phyloP scores from a whole-genome alignment of 345 rosid genomes.

The Hypericum androsaemum region DNA sequence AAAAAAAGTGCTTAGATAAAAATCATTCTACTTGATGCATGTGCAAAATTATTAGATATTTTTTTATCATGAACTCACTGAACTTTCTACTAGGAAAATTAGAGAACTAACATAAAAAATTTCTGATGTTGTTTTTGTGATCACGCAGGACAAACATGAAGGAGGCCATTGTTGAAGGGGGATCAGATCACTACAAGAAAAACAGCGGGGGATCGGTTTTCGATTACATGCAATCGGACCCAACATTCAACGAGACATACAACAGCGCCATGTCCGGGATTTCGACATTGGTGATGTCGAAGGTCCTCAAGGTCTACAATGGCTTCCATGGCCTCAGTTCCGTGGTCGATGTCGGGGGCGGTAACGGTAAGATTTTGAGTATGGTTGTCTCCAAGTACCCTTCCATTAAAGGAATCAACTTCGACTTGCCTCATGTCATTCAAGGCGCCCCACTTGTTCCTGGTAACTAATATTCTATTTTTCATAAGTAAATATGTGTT shows the following conservation, averaged over 20 bases:
- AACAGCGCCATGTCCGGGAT: constrained; percentile 63
- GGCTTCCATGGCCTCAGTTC: constrained; percentile 61
- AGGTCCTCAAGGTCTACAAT: constrained; percentile 50
- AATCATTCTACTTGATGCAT: too few species aligned
- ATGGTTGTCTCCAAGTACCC: constrained; percentile 66
- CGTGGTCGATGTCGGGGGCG: constrained; percentile 86
- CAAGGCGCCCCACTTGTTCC: constrained; percentile 59
- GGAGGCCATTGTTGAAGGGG: constrained; percentile 72
- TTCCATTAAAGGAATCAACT: constrained; percentile 67
- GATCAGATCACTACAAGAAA: constrained; percentile 59
- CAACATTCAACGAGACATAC: constrained; percentile 64
- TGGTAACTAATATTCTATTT: constrained; percentile 20
- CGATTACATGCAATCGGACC: constrained; percentile 67
- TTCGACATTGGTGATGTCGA: constrained; percentile 68
- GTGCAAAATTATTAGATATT: too few species aligned
- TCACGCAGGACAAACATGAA: constrained; percentile 54
- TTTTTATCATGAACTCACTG: too few species aligned
- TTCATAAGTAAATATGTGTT: too few species aligned
- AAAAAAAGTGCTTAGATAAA: too few species aligned
- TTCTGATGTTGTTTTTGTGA: too few species aligned
- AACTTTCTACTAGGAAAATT: too few species aligned
- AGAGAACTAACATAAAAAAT: too few species aligned
- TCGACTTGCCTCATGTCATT: constrained; percentile 73
- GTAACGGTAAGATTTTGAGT: constrained; percentile 57
- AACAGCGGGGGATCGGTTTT: constrained; percentile 67